Conservation (phyloP, 305 asterid species). For the Fraxinus ornus region DNA sequence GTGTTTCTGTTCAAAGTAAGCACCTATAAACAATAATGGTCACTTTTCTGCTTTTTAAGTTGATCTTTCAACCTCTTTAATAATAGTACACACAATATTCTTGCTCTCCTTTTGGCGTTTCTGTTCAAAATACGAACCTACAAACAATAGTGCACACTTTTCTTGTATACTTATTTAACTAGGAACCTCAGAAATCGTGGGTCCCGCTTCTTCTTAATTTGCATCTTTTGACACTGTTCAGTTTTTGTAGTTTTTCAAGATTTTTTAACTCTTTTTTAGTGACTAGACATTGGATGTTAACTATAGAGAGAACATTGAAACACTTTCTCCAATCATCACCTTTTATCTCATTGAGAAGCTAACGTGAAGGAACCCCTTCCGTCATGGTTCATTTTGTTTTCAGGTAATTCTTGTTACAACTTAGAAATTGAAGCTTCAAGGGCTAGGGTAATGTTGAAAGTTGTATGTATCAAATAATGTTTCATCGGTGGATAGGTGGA, state of each 20-base stretch:
- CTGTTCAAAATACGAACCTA: neutral
- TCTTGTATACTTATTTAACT: neutral
- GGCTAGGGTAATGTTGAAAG: neutral
- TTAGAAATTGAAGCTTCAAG: constrained; percentile 4
- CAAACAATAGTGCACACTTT: neutral
- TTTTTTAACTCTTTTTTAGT: neutral
- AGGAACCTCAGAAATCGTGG: neutral
- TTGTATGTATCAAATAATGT: constrained; percentile 9
- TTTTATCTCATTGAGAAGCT: neutral
- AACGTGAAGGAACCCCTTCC: neutral
- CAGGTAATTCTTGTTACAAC: neutral
- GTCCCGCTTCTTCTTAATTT: neutral
- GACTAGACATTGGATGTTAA: neutral
- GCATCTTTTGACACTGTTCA: neutral
- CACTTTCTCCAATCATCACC: neutral
- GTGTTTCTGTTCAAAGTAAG: neutral
- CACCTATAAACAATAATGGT: neutral
- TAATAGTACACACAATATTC: neutral
- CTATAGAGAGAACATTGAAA: neutral
- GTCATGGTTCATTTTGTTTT: neutral
- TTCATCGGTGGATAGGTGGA: neutral
- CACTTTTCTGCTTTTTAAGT: neutral
- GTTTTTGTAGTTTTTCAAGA: neutral
- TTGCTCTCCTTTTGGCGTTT: neutral
- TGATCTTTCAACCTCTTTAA: neutral